These are phyloP conservation scores for Amphicarpaea edgeworthii DNA, from an alignment of 306 rosid genomes.

Conservation along the genomic window DNA sequence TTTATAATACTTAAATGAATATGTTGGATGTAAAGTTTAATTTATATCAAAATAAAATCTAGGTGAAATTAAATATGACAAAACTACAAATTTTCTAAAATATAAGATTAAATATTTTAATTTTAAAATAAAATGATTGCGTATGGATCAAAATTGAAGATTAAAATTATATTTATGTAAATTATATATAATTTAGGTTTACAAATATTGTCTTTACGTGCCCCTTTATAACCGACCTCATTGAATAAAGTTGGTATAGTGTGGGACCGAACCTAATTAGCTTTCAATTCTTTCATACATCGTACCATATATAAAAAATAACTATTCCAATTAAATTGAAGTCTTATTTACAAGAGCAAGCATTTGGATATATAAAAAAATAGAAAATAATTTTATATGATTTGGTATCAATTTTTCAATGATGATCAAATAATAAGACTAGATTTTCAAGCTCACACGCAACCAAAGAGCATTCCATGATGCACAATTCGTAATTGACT, in stretches of 20 bases:
- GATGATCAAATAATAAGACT: neutral
- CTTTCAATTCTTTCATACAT: neutral
- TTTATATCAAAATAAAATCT: too few species aligned
- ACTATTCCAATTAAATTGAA: neutral
- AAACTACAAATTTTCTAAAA: too few species aligned
- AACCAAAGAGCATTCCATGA: neutral
- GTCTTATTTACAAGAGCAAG: too few species aligned
- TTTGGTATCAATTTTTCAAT: neutral
- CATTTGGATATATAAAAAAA: too few species aligned
- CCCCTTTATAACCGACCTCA: conserved; percentile 40
- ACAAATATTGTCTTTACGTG: conserved; percentile 26
- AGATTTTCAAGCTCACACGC: neutral
- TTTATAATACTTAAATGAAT: too few species aligned
- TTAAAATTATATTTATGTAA: neutral
- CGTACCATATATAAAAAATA: neutral
- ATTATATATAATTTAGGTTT: neutral
- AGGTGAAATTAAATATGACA: too few species aligned
- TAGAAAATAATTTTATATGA: neutral
- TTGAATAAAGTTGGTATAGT: conserved; percentile 18
- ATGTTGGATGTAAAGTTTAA: too few species aligned
- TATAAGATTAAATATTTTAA: too few species aligned
- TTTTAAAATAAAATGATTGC: too few species aligned
- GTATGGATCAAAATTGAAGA: neutral
- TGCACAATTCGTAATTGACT: neutral
- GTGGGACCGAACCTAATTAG: conserved; percentile 43